Evolutionary conservation across 257 asterid species (phyloP).

Genomic region (Anisodus acutangulus): DNA sequence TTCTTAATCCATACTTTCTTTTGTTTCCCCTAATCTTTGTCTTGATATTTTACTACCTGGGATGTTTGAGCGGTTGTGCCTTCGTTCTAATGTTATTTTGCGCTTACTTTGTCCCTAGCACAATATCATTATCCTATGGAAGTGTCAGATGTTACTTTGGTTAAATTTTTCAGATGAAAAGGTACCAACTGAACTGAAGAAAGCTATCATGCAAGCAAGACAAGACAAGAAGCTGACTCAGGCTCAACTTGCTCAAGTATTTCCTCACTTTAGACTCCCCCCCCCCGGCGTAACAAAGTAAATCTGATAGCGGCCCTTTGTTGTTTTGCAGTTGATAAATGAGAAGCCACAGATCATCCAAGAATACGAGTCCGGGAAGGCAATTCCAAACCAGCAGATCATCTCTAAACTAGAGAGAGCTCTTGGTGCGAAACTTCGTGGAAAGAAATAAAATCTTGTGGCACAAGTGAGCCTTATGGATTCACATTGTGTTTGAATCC

Average conservation of each 20-base stretch:
- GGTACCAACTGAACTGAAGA: constrained; percentile 86
- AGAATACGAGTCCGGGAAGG: constrained; percentile 71
- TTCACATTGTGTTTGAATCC: constrained; percentile 36
- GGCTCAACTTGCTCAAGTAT: constrained; percentile 90
- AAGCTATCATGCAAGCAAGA: constrained; percentile 86
- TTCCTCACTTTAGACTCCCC: background rate
- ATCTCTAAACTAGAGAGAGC: constrained; percentile 86
- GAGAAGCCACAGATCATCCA: constrained; percentile 64
- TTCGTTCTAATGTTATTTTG: background rate
- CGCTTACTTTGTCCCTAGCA: background rate
- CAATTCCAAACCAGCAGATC: constrained; percentile 72
- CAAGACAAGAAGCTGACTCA: constrained; percentile 87
- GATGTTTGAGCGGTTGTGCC: background rate
- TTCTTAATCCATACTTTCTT: background rate
- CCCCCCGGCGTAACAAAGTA: background rate
- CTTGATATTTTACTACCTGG: background rate
- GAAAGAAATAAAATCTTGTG: constrained; percentile 56
- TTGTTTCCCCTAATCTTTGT: background rate
- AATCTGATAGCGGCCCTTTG: background rate
- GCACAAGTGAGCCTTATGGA: constrained; percentile 23
- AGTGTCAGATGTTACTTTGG: background rate
- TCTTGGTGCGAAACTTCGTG: constrained; percentile 75
- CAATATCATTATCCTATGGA: background rate
- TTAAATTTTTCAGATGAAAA: constrained; percentile 63
- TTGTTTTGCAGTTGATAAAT: constrained; percentile 62